Evolutionary conservation across 495 filamentous ascomycete genomes (phyloP).

Genomic region (Penicillium samsonianum): DNA sequence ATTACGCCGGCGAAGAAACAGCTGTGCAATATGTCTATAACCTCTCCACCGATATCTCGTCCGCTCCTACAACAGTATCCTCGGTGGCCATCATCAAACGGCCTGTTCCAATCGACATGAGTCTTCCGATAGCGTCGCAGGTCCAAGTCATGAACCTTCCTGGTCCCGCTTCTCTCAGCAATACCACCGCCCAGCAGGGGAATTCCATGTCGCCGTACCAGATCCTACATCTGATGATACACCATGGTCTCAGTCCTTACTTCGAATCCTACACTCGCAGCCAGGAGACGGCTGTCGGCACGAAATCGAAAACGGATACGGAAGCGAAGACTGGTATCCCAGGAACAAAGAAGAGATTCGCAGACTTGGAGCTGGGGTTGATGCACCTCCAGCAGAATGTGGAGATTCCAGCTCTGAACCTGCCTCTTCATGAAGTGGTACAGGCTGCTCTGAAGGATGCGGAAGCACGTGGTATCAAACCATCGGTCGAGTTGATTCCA

Average conservation of each 20-base stretch:
- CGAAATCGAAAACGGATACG: constrained; percentile 71
- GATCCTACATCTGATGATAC: constrained; percentile 82
- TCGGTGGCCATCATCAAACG: constrained; percentile 90
- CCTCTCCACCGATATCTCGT: constrained; percentile 77
- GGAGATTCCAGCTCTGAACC: constrained; percentile 86
- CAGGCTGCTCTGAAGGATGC: constrained; percentile 81
- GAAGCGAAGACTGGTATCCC: constrained; percentile 92
- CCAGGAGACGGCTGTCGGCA: constrained; percentile 66
- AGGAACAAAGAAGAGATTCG: constrained; percentile 93
- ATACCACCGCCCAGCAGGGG: constrained; percentile 63
- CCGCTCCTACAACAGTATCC: constrained; percentile 73
- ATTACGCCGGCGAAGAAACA: constrained; percentile 23
- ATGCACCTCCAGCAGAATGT: constrained; percentile 94
- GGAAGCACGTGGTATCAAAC: constrained; percentile 58
- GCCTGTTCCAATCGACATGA: constrained; percentile 79
- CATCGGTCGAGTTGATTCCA: constrained; percentile 76
- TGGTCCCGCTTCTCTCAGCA: constrained; percentile 66
- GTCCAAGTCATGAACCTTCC: constrained; percentile 91
- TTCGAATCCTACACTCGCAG: constrained; percentile 92
- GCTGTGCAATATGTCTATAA: constrained; percentile 65
- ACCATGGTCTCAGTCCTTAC: constrained; percentile 85
- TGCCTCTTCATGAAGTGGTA: constrained; percentile 84
- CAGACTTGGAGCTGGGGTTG: constrained; percentile 86
- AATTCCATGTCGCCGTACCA: constrained; percentile 82
- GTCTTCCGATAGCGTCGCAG: constrained; percentile 75